Conservation (phyloP, 176 grass and related monocot genomes). For the Leersia perrieri region DNA sequence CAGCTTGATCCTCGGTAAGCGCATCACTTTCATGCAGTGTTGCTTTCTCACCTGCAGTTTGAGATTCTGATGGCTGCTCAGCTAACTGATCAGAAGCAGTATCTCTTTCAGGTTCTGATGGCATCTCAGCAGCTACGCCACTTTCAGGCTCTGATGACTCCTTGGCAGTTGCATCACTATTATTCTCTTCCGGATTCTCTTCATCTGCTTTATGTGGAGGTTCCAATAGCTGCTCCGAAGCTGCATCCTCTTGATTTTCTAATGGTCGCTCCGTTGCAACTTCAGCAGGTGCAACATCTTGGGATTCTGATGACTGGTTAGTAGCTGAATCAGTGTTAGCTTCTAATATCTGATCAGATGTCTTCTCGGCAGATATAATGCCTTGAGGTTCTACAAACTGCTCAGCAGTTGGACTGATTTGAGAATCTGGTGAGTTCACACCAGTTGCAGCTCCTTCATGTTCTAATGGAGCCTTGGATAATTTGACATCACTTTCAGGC, state of each 20-base stretch:
- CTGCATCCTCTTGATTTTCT: slow-evolving; percentile 13
- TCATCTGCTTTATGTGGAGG: slow-evolving; percentile 27
- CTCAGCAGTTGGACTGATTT: slow-evolving; percentile 4
- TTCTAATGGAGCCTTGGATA: not conserved
- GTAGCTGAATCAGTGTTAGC: not conserved
- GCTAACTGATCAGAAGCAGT: slow-evolving; percentile 8
- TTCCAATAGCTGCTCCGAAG: slow-evolving; percentile 20
- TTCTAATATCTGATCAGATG: slow-evolving; percentile 7
- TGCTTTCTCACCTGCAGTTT: slow-evolving; percentile 15
- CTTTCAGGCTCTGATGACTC: slow-evolving; percentile 23
- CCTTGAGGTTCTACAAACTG: not conserved
- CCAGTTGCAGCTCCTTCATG: slow-evolving; percentile 14
- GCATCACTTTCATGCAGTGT: slow-evolving; percentile 4
- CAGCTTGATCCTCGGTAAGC: not conserved
- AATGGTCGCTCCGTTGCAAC: slow-evolving; percentile 19
- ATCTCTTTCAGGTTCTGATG: slow-evolving; percentile 22
- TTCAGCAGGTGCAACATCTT: not conserved
- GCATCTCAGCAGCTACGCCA: not conserved
- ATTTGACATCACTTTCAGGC: slow-evolving; percentile 30
- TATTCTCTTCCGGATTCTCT: slow-evolving; percentile 8
- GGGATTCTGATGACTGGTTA: slow-evolving; percentile 7
- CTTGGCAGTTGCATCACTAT: slow-evolving; percentile 15
- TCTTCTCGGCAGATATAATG: not conserved
- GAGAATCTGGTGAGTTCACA: not conserved
- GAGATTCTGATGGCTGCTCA: slow-evolving; percentile 23